Base-by-base conservation (phyloP, 805 yeast species). In the Nakazawaea peltata region DNA sequence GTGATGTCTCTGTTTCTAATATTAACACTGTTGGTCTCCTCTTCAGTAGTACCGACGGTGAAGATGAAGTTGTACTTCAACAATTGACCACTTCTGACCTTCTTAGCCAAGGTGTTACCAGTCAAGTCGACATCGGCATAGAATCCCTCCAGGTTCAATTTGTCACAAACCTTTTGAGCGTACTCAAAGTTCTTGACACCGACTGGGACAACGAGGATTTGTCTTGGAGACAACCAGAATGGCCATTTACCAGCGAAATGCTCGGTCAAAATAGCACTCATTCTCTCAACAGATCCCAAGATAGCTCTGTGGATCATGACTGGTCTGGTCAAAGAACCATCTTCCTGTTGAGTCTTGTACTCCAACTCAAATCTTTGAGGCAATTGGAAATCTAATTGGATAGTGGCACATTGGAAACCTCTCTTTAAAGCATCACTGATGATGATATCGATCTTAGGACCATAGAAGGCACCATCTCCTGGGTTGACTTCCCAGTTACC, bases 241-340 rank as follows among this genome's bases (percentile, higher is more conserved):
- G 99, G 99, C 99, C 99, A 92, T 61, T 87, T 92, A 54, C 99
- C 99, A 56, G 88, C 95, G 65, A 71, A 92, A 68, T 92, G 98
- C 65, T 92, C 99, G 41, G 95, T 88, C 61, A 92, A 77, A 50
- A 92, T 90, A 44, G 97, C 98, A 44, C 95, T 84, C 97, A 92
- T 88, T 73, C 99, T 84, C 72, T 92, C 99, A 42, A 92, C 94
- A 30, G 96, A 85, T 48, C 99, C 99, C 56, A 90, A 74, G 47
- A 92, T 86, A 47, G 99, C 99, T 67, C 99, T 84, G 70, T 92
- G 99, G 55, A 92, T 90, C 97, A 92, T 92, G 37, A 92, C 99
- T 34, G 99, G 99, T 62, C 95, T 83, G 39, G 71, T 74, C 48
- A 69, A 69, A 10, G 31, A 13, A 43, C 72, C 74, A 44, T 71